Base-by-base conservation (phyloP, 2,329 filamentous ascomycete species). In the Penicillium sp. region DNA sequence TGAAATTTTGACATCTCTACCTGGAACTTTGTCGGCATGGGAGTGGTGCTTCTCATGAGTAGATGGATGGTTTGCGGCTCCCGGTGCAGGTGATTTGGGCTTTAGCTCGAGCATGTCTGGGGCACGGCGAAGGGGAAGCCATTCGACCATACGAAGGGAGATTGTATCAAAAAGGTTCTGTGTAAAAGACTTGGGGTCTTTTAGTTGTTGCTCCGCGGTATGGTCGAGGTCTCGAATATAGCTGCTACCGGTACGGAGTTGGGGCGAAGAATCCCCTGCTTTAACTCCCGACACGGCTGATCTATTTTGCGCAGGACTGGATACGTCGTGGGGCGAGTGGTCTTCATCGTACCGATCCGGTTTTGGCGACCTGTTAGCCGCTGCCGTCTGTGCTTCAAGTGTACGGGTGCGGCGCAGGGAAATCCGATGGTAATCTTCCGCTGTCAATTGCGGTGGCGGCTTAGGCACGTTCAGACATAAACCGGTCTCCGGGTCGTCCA, bases 401-500 rank as follows among this genome's bases (percentile, higher is more conserved):
- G 67, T 55, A 27, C 73, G 69, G 9, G 69, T 75, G 39, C 75
- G 70, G 41, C 68, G 66, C 53, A 66, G 64, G 17, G 71, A 68
- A 43, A 68, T 66, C 35, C 68, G 70, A 13, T 65, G 60, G 23
- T 63, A 58, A 29, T 70, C 68, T 6, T 67, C 61, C 1, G 66
- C 56, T 27, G 64, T 61, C 15, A 72, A 62, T 6, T 74, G 72
- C 0, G 65, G 61, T 10, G 68, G 57, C 13, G 67, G 56, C 41
- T 66, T 69, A 7, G 72, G 70, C 21, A 73, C 64, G 55, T 83
- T 78, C 36, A 78, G 79, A 66, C 91, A 96, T 0, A 96, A 78
- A 3, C 84, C 85, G 57, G 78, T 81, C 61, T 90, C 86, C 0
- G 91, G 86, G 63, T 94, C 86, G 66, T 93, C 89, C 69, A 91